Conservation (phyloP, 176 grass and related monocot species). For the Aegilops sharonensis region DNA sequence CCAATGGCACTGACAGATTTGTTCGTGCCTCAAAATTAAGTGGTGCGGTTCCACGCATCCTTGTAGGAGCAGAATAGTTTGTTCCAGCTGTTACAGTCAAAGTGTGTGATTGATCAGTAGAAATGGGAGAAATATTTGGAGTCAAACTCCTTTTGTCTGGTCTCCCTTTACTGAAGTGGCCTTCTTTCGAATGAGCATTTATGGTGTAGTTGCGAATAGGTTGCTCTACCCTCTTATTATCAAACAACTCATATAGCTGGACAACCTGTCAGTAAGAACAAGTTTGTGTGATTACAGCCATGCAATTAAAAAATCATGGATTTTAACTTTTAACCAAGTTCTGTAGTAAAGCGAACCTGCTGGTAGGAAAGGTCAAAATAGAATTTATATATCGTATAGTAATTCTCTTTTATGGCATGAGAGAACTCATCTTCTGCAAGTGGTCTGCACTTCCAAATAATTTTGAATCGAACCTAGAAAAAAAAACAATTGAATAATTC, state of each 20-base stretch:
- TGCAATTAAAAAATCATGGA: conserved; percentile 16
- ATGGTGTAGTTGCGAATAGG: not conserved
- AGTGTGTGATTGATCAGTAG: not conserved
- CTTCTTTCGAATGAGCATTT: conserved; percentile 11
- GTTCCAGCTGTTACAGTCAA: conserved; percentile 16
- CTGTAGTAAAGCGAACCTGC: conserved; percentile 42
- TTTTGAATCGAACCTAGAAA: conserved; percentile 54
- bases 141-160: conserved; percentile 20
- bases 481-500: conserved; percentile 24
- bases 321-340: conserved; percentile 14
- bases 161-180: not conserved
- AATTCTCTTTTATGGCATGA: conserved; percentile 56
- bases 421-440: conserved; percentile 56
- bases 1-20: conserved; percentile 8
- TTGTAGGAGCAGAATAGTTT: conserved; percentile 31
- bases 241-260: conserved; percentile 36
- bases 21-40: not conserved
- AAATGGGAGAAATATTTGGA: conserved; percentile 4
- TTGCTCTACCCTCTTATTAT: conserved; percentile 17
- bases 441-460: conserved; percentile 60
- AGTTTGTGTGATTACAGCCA: not conserved
- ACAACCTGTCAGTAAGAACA: conserved; percentile 35
- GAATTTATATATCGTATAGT: conserved; percentile 50
- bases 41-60: conserved; percentile 2
- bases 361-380: conserved; percentile 56